phyloP scores from a whole-genome alignment of 2,329 filamentous ascomycete genomes.

The Mycosphaerella arachidis region DNA sequence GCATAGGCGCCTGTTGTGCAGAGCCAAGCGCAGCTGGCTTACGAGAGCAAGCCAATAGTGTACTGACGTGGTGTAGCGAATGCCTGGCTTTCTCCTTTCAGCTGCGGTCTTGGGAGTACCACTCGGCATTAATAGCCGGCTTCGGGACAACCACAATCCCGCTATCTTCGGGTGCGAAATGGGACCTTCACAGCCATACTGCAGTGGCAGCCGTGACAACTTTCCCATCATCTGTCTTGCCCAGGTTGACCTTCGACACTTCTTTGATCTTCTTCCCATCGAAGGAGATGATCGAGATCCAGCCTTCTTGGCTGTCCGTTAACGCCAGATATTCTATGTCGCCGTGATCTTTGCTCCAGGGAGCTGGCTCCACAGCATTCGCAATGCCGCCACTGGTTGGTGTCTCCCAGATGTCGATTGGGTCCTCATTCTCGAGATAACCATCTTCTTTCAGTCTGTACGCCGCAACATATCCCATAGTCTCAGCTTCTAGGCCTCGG shows the following conservation, averaged over 20 bases:
- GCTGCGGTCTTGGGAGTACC: neutral
- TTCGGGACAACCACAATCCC: neutral
- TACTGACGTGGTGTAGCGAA: neutral
- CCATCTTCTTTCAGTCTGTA: constrained; percentile 27
- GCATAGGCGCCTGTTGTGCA: neutral
- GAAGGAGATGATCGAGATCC: constrained; percentile 32
- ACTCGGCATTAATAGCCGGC: neutral
- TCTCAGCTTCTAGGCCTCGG: constrained; percentile 29
- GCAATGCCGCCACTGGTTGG: constrained; percentile 34
- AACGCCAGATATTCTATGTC: constrained; percentile 31
- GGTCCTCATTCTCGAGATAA: constrained; percentile 22
- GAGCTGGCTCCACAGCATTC: constrained; percentile 35
- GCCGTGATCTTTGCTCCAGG: constrained; percentile 18
- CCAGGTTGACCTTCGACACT: constrained; percentile 28
- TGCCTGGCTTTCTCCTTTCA: neutral
- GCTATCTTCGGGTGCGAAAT: neutral
- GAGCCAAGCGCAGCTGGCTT: neutral
- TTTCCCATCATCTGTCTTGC: constrained; percentile 29
- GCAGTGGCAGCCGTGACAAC: constrained; percentile 32
- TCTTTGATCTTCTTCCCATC: constrained; percentile 30
- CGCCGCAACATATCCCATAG: constrained; percentile 32
- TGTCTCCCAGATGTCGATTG: constrained; percentile 33
- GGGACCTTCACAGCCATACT: constrained; percentile 28
- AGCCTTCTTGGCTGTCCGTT: constrained; percentile 34
- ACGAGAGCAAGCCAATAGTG: neutral